Base-by-base conservation (phyloP, 768 basidiomycete genomes). In the Rhodotorula kratochvilovae region DNA sequence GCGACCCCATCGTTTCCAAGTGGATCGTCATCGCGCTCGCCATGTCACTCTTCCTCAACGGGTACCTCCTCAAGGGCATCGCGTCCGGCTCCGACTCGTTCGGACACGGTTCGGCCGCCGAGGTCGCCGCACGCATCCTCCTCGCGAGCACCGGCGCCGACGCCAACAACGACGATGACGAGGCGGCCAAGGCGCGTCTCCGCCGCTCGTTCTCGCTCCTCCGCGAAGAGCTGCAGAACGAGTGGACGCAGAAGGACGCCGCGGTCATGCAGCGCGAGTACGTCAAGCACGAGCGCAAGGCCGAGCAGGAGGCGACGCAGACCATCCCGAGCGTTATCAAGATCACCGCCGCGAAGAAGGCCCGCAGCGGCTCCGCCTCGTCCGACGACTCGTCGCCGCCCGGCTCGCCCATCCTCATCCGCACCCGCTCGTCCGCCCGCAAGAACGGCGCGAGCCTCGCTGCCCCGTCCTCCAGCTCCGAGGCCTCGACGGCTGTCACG, bases 1-100 rank as follows among this genome's bases (percentile, higher is more conserved):
- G 92, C 48, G 95, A 99, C 78, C 95, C 95, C 2, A 86, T 97
- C 61, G 82, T 98, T 71, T 88, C 87, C 77, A 98, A 98, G 82
- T 94, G 91, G 90, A 93, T 98, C 79, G 90, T 97, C 60, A 84
- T 91, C 66, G 84, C 90, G 25, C 86, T 99, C 33, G 89, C 87
- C 5, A 85, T 95, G 70, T 90, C 89, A 69, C 89, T 97, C 68
- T 86, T 88, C 66, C 83, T 99, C 67, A 99, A 99, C 73, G 94
- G 93, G 7, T 97, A 91, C 78, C 84, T 97, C 25, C 85, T 99
- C 68, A 94, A 92, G 81, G 83, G 83, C 33, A 82, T 84, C 66
- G 82, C 83, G 1, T 80, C 81, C 5, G 78, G 77, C 25, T 69
- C 76, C 2, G 80, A 80, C 66, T 79, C 79, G 53, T 81, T 80